Base-by-base conservation (phyloP, 1,139 yeast genomes). In the Debaryomyces fabryi region DNA sequence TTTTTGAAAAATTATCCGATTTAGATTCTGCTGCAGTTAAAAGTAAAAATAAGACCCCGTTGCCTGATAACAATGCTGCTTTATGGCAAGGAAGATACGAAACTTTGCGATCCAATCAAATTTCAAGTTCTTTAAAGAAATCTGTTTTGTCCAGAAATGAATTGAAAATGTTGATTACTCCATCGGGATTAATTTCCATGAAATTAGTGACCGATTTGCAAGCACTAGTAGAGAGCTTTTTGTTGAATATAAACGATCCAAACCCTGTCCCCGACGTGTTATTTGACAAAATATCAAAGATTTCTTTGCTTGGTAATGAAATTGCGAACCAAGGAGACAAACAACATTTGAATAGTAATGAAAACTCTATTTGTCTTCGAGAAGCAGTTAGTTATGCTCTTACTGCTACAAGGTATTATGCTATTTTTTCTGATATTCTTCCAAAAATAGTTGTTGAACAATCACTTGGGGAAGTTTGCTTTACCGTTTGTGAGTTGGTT, bases 391-490 rank as follows among this genome's bases (percentile, higher is more conserved):
- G 91, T 25, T 91, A 87, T 68, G 79, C 86, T 1, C 82, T 92
- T 44, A 84, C 96, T 4, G 81, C 93, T 0, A 81, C 96, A 0
- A 79, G 97, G 59, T 90, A 90, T 62, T 88, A 75, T 64, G 83
- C 89, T 1, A 71, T 83, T 6, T 85, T 88, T 52, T 73, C 80
- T 5, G 78, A 79, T 7, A 61, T 88, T 12, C 69, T 90, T 46
- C 97, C 98, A 1, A 79, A 79, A 48, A 72, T 88, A 32, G 79
- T 91, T 8, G 76, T 92, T 35, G 89, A 90, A 66, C 83, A 92
- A 23, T 86, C 97, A 0, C 72, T 90, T 9, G 81, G 89, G 32
- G 97, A 91, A 60, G 70, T 92, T 41, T 77, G 85, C 12, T 86
- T 85, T 58, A 77, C 91, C 1, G 79, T 90, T 12, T 84, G 92